Conservation (phyloP, 192 early-diverging fungal species). For the Dissophora ornata region DNA sequence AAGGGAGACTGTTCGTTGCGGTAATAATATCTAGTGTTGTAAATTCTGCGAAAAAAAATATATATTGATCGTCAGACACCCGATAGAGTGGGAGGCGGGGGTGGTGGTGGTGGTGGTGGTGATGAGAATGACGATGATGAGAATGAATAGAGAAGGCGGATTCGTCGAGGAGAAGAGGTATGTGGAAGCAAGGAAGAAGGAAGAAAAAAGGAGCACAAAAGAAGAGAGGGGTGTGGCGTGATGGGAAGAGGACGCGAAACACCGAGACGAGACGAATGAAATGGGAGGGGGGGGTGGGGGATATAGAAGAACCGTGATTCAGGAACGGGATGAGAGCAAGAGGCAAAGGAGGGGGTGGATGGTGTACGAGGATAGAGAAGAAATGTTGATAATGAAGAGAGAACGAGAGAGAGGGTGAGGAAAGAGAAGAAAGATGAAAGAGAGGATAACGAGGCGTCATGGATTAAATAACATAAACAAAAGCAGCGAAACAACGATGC, state of each 20-base stretch:
- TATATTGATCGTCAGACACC: no score
- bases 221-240: neutral
- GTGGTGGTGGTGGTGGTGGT: no score
- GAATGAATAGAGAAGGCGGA: neutral
- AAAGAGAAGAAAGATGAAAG: constrained; percentile 10
- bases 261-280: neutral
- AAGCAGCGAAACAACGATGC: neutral
- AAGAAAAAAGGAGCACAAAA: no score
- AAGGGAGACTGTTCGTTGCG: constrained; percentile 33
- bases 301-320: no score
- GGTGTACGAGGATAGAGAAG: no score
- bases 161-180: neutral
- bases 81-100: neutral
- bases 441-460: neutral
- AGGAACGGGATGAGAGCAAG: no score
- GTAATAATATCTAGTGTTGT: constrained; percentile 32
- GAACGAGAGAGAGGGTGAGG: neutral
- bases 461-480: neutral
- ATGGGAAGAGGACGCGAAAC: neutral
- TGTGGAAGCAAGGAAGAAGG: no score
- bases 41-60: no score
- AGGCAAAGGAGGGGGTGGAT: no score
- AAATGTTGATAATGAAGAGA: no score
- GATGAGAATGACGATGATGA: no score
- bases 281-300: neutral